A percentile compares a stretch with the other conserved stretches of the same genome.
phyloP scores from a whole-genome alignment of 768 basidiomycete genomes.

The Coprinopsis marcescibilis region DNA sequence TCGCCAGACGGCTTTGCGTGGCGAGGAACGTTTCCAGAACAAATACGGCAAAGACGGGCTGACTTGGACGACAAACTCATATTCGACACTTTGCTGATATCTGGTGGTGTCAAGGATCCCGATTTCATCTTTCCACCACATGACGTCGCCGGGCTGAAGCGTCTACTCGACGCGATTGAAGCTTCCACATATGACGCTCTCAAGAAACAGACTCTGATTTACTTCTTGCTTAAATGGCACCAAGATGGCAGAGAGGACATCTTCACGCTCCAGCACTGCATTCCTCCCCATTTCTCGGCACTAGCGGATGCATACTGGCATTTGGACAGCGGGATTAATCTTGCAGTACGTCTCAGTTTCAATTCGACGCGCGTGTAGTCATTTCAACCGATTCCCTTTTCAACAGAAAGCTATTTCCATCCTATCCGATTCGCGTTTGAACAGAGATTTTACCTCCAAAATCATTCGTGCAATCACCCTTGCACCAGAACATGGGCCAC shows the following conservation, averaged over 20 bases:
- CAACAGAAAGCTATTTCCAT: conserved; percentile 62
- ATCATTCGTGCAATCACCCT: conserved; percentile 62
- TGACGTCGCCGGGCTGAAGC: conserved; percentile 45
- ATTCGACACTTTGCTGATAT: conserved; percentile 65
- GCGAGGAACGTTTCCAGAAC: conserved; percentile 42
- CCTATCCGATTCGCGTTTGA: conserved; percentile 69
- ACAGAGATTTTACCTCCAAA: conserved; percentile 74
- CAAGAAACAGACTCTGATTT: conserved; percentile 77
- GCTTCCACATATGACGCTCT: conserved; percentile 61
- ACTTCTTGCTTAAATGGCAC: conserved; percentile 78
- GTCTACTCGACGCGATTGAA: conserved; percentile 56
- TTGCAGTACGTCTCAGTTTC: conserved; percentile 46
- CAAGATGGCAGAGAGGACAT: conserved; percentile 52
- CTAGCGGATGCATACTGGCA: conserved; percentile 86
- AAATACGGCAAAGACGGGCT: conserved; percentile 60
- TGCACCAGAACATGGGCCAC: conserved; percentile 39
- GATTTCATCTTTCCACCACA: conserved; percentile 66
- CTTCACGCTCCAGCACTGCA: conserved; percentile 48
- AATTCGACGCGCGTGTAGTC: neutral
- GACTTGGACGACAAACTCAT: conserved; percentile 58
- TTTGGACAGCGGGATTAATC: conserved; percentile 63
- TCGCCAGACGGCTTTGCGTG: conserved; percentile 52
- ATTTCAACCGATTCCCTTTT: conserved; percentile 1
- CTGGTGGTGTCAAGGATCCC: conserved; percentile 55
- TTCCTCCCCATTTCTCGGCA: conserved; percentile 69